These are phyloP conservation scores for Parachlorella kessleri DNA, from an alignment of 139 green algal species.

Conservation along the genomic window DNA sequence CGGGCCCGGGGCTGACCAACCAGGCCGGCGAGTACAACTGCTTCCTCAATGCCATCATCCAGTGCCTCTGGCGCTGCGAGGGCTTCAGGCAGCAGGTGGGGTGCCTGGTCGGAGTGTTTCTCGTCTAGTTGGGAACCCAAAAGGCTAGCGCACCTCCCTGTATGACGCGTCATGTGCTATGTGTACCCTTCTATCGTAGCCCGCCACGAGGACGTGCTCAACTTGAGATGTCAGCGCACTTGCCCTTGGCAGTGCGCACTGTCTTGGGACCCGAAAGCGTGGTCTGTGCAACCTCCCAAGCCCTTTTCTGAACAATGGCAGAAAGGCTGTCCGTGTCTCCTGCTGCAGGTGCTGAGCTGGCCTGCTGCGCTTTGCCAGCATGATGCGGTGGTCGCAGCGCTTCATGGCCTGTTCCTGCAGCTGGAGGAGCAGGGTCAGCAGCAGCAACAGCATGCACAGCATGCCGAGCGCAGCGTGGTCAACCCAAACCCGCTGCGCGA, in stretches of 20 bases:
- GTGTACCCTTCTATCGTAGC: too few relatives aligned
- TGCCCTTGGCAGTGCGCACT: too few relatives aligned
- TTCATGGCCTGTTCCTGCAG: constrained; percentile 67
- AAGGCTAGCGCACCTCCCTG: too few relatives aligned
- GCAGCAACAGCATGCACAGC: constrained; percentile 22
- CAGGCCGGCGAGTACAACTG: constrained; percentile 83
- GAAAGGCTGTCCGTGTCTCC: too few relatives aligned
- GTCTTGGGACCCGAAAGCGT: too few relatives aligned
- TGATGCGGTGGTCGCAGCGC: constrained; percentile 49
- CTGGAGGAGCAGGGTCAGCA: constrained; percentile 30
- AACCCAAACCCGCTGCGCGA: constrained; percentile 62
- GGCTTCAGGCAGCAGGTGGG: constrained; percentile 27
- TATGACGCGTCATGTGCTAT: too few relatives aligned
- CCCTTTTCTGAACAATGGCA: too few relatives aligned
- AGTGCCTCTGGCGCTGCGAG: constrained; percentile 65
- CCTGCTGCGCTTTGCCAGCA: background rate
- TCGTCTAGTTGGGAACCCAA: too few relatives aligned
- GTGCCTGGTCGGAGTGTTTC: too few relatives aligned
- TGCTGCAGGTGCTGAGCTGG: constrained; percentile 1
- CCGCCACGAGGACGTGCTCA: too few relatives aligned
- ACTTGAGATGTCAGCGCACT: too few relatives aligned
- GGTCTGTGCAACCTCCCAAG: too few relatives aligned
- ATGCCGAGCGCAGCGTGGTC: constrained; percentile 30
- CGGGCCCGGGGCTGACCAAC: constrained; percentile 58
- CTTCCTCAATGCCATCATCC: constrained; percentile 90